Evolutionary conservation across 768 basidiomycete species (phyloP).

Genomic region (Psilocybe subaeruginosa): DNA sequence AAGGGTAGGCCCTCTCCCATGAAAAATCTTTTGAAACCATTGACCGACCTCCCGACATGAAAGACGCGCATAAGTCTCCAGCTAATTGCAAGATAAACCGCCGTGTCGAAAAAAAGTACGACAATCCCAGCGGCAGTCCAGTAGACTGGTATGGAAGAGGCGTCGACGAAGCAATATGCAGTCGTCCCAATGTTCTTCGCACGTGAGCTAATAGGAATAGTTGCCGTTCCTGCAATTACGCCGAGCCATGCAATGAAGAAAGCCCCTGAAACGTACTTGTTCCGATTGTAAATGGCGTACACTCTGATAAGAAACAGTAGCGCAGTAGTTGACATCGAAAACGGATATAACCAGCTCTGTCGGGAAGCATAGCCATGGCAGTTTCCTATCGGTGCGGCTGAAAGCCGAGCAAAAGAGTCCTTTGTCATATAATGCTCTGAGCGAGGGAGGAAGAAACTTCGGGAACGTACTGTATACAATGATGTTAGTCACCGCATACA

Average conservation of each 20-base stretch:
- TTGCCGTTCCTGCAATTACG: not conserved
- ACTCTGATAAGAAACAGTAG: constrained; percentile 19
- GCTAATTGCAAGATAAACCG: constrained; percentile 34
- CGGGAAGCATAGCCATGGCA: constrained; percentile 1
- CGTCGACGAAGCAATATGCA: constrained; percentile 14
- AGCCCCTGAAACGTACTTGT: constrained; percentile 4
- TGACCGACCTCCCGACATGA: not conserved
- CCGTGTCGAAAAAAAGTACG: constrained; percentile 26
- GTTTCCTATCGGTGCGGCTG: constrained; percentile 19
- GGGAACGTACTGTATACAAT: constrained; percentile 11
- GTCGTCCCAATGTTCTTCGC: constrained; percentile 10
- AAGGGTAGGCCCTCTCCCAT: constrained; percentile 24
- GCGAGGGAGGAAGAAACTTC: no score
- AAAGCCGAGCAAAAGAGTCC: not conserved
- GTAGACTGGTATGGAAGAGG: constrained; percentile 9
- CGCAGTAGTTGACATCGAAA: constrained; percentile 8
- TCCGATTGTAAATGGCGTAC: constrained; percentile 16
- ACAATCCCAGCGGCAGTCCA: constrained; percentile 19
- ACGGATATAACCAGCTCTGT: constrained; percentile 3
- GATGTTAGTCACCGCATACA: constrained; percentile 8
- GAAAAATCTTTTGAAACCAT: constrained; percentile 12
- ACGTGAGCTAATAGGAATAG: not conserved
- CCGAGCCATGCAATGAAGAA: constrained; percentile 16
- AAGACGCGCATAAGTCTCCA: constrained; percentile 23
- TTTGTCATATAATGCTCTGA: not conserved